Conservation (phyloP, 2,329 filamentous ascomycete genomes). For the Exophiala calicioides region DNA sequence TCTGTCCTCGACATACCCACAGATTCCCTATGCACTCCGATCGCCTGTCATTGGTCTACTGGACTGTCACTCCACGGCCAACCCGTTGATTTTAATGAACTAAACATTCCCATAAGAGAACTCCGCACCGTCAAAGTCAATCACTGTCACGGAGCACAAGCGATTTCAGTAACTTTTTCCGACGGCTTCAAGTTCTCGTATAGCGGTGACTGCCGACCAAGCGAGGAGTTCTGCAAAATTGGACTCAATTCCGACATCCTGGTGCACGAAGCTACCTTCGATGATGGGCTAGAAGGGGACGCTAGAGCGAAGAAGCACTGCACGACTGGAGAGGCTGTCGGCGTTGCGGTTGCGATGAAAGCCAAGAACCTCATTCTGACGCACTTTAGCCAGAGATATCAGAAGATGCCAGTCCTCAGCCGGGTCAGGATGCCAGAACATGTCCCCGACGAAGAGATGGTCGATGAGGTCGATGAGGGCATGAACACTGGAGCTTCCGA, state of each 20-base stretch:
- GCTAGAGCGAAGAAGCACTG: slow-evolving; percentile 86
- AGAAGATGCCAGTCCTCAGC: slow-evolving; percentile 64
- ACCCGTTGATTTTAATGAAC: slow-evolving; percentile 20
- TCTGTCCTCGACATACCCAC: slow-evolving; percentile 48
- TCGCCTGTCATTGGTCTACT: slow-evolving; percentile 19
- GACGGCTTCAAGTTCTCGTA: slow-evolving; percentile 85
- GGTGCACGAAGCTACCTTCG: slow-evolving; percentile 95
- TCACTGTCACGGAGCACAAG: slow-evolving; percentile 80
- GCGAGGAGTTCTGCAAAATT: slow-evolving; percentile 65
- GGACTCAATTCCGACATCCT: slow-evolving; percentile 77
- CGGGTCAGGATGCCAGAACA: slow-evolving; percentile 26
- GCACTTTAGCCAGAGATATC: slow-evolving; percentile 93
- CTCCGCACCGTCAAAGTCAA: slow-evolving; percentile 68
- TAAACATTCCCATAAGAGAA: slow-evolving; percentile 32
- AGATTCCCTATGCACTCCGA: slow-evolving; percentile 55
- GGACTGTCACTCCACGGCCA: slow-evolving; percentile 19
- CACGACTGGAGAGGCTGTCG: slow-evolving; percentile 82
- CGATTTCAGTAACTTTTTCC: slow-evolving; percentile 74
- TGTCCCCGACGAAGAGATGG: slow-evolving; percentile 27
- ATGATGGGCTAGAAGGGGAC: slow-evolving; percentile 76
- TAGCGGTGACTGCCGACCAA: slow-evolving; percentile 90
- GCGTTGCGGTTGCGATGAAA: slow-evolving; percentile 73
- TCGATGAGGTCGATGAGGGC: slow-evolving; percentile 32
- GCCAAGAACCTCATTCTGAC: slow-evolving; percentile 81
- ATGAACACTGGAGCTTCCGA: slow-evolving; percentile 8